Base-by-base conservation (phyloP, 495 filamentous ascomycete genomes). In the Daldinia childiae region DNA sequence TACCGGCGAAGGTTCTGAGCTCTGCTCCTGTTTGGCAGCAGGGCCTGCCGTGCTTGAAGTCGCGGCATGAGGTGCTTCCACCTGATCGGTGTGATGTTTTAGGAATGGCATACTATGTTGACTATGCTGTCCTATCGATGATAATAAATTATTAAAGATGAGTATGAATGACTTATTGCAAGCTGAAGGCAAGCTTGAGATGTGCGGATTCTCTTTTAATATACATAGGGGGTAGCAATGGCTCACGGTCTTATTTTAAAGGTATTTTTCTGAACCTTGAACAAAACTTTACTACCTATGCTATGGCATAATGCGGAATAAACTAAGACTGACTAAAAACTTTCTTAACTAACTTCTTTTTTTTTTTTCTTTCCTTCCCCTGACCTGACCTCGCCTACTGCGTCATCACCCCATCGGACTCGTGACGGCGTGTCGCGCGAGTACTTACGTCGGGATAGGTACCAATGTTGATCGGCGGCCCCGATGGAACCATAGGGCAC, bases 391-490 rank as follows among this genome's bases (percentile, higher is more conserved):
- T 55, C 36, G 36, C 38, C 19, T 21, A 36, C 55, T 63, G 70
- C 58, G 62, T 66, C 62, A 69, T 74, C 71, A 74, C 59, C 67
- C 71, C 66, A 74, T 65, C 56, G 52, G 45, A 39, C 52, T 70
- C 67, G 65, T 74, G 71, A 66, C 71, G 71, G 62, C 62, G 71
- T 70, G 57, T 74, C 58, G 67, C 58, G 66, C 62, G 67, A 66
- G 62, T 19, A 57, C n/a, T 60, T 59, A 45, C 24, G 61, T 57
- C 45, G 67, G 58, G 21, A 45, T 50, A 48, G 29, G 11, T 59
- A 48, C 41, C 58, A 29, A 55, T 26, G 63, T 66, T 6, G 71
- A 74, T 66, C 66, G 58, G 62, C 58, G 32, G 62, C 21, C 39
- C 66, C 62, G 66, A 71, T 66, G 71, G 71, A 67, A 67, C 71